Base-by-base conservation (phyloP, 139 green algal species). In the Tetratostichococcus sp. region DNA sequence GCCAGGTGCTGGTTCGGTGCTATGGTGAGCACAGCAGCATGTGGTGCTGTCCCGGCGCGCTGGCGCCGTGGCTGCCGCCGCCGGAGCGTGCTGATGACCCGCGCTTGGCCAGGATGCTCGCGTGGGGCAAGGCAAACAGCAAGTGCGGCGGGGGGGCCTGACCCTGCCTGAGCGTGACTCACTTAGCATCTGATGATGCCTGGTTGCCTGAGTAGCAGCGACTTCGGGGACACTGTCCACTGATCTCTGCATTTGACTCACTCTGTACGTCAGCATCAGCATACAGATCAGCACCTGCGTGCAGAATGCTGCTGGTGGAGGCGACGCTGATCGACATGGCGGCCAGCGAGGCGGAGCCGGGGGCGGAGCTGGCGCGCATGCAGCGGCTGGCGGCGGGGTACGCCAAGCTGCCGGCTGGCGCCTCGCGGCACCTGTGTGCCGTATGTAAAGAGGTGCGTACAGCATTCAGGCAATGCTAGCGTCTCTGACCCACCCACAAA, bases 11-110 rank as follows among this genome's bases (percentile, higher is more conserved):
- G 73, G 83, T 91, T 34, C 72, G 82, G 23, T 91, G 82, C 71
- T 91, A 91, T 75, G 87, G 87, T 1, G 74, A 90, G 76, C 85
- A 91, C 75, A 84, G 69, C 75, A 85, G 67, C 70, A 89, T 84
- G 80, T 91, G 84, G 80, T 75, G 83, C 30, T 62, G 39, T 33
- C n/a, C 59, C 0, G 70, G 72, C 25, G 70, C 84, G 25, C 57
- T 73, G 33, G 65, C 76, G 71, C 39, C 72, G n/a, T 65, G 71
- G 11, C 67, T 31, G 1, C 33, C 34, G 0, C 73, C 76, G 19
- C 67, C 72, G 34, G 59, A 43, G 14, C 62, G 14, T 23, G 19
- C 16, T 3, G 28, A 43, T 31, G 62, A 72, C 28, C 62, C 65
- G 30, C 50, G 67, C 19, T 19, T 78, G 65, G 43, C 58, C 2